Evolutionary conservation across 2,329 filamentous ascomycete species (phyloP), one percentile per base, ranked within the genome.

Genomic region (Phaeosphaeria sp.): DNA sequence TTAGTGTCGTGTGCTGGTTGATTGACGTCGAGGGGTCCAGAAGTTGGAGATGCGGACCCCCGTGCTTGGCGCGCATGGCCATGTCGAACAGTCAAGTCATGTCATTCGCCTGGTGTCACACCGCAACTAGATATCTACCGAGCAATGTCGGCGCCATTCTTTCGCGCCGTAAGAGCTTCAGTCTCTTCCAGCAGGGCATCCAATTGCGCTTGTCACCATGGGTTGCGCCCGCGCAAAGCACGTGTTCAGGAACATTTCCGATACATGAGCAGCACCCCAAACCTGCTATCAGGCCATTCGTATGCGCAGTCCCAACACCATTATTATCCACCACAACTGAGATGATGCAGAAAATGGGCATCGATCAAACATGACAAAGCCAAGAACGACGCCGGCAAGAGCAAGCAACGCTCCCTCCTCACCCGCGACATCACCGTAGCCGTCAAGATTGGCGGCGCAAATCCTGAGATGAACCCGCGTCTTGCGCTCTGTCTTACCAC

Each of bases 351-450:
- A 78, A 90, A 93, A 75, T 99, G 95, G 95, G 93, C 92, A 56
- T 96, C 95, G 72, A 98, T 97, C 79, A 91, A 90, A 73, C 95
- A 98, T 77, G 92, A 95, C 77, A 99, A 99, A 78, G 93, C 90
- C 51, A 91, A 89, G 60, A 90, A 89, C 56, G 95, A 99, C 77
- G 85, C 84, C 58, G 89, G 89, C 67, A 97, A 93, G 78, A 92
- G 88, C 78, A 85, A 84, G 44, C 84, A 89, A 66, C 89, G 93
- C 27, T 86, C 84, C 47, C 77, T 83, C 46, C 85, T 96, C 67
- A 84, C 89, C 21, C 89, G 91, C 65, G 86, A 90, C 59, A 89
- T 98, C 56, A 86, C 89, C 50, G 84, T 89, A 60, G 89, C 89
- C 58, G 91, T 91, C 1, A 93, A 90, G 80, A 60, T 94, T 72